A percentile compares a stretch with the other conserved stretches of the same genome.
These are phyloP conservation scores for Boletus subparvulus DNA, from an alignment of 768 basidiomycete species.

Conservation along the genomic window DNA sequence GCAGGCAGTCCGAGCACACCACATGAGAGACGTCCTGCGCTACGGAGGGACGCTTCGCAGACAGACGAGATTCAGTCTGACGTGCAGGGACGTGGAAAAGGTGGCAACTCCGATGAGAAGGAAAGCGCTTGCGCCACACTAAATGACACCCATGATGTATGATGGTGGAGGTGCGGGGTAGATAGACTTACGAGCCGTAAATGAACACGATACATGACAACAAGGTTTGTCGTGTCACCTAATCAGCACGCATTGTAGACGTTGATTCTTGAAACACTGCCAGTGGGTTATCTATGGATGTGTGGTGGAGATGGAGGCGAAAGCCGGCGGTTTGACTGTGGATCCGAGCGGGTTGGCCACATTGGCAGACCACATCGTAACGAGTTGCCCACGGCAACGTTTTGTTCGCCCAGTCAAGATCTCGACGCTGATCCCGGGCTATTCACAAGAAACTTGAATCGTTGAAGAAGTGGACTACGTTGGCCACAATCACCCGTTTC, in stretches of 20 bases:
- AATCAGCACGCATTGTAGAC: background rate
- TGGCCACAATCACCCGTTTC: background rate
- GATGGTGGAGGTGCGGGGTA: background rate
- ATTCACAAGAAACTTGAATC: background rate
- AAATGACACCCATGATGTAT: background rate
- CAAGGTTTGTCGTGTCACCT: background rate
- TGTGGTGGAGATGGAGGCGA: background rate
- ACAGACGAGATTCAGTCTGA: slow-evolving; percentile 72
- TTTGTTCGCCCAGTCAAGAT: background rate
- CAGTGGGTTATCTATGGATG: background rate
- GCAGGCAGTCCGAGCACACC: slow-evolving; percentile 45
- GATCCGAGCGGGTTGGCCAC: no score
- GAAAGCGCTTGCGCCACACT: background rate
- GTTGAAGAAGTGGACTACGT: background rate
- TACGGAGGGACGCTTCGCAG: slow-evolving; percentile 57
- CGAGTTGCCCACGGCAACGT: background rate
- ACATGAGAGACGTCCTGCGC: slow-evolving; percentile 38
- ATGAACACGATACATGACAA: background rate
- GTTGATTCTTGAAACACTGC: background rate
- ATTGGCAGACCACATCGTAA: no score
- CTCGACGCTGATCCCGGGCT: background rate
- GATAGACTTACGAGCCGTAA: background rate
- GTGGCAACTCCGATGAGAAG: slow-evolving; percentile 34
- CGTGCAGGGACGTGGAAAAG: slow-evolving; percentile 78
- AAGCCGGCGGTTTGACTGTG: background rate